Evolutionary conservation across 352 stramenopile genomes (phyloP), one percentile per base, ranked within the genome.

Genomic region (Pythium dissimile): DNA sequence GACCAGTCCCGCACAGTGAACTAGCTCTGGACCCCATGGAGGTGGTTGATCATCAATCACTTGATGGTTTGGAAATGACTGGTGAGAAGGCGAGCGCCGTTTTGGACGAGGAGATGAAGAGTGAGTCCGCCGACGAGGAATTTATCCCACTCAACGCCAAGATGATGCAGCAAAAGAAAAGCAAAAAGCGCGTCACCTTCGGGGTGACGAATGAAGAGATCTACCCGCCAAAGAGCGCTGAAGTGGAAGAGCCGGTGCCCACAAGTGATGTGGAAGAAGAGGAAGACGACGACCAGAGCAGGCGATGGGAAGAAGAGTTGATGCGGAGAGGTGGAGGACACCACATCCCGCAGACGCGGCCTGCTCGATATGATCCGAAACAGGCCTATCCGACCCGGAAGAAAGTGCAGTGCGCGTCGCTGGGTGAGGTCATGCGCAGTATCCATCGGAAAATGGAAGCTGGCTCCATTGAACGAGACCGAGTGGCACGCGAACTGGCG

Each of bases 301-400:
- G 61, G 34, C 72, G 61, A 3, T 92, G 82, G 82, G 82, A 92
- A 41, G 80, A 89, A 63, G 80, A 92, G 38, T 63, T 92, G 9
- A 89, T 92, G 77, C 77, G 82, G 16, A 69, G 82, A 37, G 49
- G 58, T 4, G 82, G 80, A 11, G 82, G 82, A 2, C 78, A 80
- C 54, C 64, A 75, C 52, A 0, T 26, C 47, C 5, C 24, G 8
- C 16, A 54, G 13, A 51, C 53, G 11, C 41, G 51, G 31, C 12
- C 39, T 2, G 3, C 57, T 26, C 31, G 39, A 34, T 49, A 48
- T 5, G 56, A 55, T 15, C 38, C 28, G 6, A 62, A 54, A 51
- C 26, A 3, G n/a, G 21, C 46, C 1, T 92, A 92, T 47, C 81
- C 81, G 20, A 89, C 75, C 1, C 66, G 64, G 3, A 77, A 64